Conservation (phyloP, 345 rosid genomes). For the Syzygium grande region DNA sequence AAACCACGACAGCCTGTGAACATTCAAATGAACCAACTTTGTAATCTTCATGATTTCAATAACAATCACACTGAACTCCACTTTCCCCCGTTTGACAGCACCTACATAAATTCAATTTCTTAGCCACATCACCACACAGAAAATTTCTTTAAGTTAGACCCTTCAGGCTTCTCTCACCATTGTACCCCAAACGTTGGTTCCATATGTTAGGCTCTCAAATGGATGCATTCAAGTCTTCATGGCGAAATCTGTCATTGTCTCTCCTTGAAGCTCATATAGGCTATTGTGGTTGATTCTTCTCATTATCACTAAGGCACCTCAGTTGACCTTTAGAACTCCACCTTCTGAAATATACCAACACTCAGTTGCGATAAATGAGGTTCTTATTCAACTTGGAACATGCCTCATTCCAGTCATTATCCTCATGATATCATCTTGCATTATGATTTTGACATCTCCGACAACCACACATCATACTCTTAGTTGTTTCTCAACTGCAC, state of each 20-base stretch:
- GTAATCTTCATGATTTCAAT: neutral
- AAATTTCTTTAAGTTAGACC: neutral
- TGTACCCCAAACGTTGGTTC: neutral
- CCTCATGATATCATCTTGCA: neutral
- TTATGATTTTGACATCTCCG: neutral
- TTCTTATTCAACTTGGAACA: neutral
- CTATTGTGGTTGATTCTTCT: neutral
- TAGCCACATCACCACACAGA: neutral
- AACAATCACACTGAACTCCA: neutral
- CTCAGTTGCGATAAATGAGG: neutral
- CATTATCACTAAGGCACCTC: neutral
- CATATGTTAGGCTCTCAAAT: neutral
- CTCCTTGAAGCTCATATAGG: neutral
- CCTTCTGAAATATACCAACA: neutral
- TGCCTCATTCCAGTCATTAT: neutral
- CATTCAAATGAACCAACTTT: neutral
- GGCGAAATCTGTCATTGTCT: neutral
- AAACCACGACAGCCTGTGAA: neutral
- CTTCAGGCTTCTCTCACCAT: neutral
- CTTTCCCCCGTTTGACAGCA: neutral
- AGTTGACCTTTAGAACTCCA: accelerated
- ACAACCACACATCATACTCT: neutral
- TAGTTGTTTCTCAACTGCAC: neutral
- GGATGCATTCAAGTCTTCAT: neutral
- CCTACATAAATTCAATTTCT: neutral